Evolutionary conservation across 495 filamentous ascomycete genomes (phyloP).

Genomic region (Halenospora varia): DNA sequence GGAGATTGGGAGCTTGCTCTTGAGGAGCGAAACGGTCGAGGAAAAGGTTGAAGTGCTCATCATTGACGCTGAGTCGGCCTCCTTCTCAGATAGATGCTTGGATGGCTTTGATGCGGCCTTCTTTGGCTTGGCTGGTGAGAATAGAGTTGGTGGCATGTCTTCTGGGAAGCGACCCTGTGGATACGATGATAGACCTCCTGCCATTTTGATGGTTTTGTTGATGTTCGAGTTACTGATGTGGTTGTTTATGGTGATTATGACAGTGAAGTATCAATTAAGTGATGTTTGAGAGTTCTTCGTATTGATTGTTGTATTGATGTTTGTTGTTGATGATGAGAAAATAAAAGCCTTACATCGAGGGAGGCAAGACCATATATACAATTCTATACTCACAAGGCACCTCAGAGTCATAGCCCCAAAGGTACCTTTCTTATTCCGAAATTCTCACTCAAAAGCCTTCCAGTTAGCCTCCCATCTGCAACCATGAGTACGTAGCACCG

Average conservation of each 20-base stretch:
- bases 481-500: not conserved
- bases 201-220: slow-evolving; percentile 9
- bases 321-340: not conserved
- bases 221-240: not conserved
- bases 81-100: slow-evolving; percentile 7
- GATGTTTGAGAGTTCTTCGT: not conserved
- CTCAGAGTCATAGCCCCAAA: not conserved
- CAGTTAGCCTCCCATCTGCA: too few species aligned
- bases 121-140: too few species aligned
- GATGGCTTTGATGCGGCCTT: not conserved
- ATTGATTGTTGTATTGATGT: not conserved
- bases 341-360: not conserved
- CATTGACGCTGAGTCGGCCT: slow-evolving; percentile 26
- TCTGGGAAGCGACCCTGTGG: slow-evolving; percentile 13
- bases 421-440: too few species aligned
- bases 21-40: slow-evolving; percentile 24
- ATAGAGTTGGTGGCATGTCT: slow-evolving; percentile 14
- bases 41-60: slow-evolving; percentile 29
- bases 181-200: slow-evolving; percentile 11
- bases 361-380: not conserved
- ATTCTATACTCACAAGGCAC: not conserved
- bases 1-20: slow-evolving; percentile 11
- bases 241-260: not conserved
- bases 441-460: not conserved
- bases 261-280: not conserved